Evolutionary conservation across 2,329 filamentous ascomycete species (phyloP).

Genomic region (Ceratocystis ficicola): DNA sequence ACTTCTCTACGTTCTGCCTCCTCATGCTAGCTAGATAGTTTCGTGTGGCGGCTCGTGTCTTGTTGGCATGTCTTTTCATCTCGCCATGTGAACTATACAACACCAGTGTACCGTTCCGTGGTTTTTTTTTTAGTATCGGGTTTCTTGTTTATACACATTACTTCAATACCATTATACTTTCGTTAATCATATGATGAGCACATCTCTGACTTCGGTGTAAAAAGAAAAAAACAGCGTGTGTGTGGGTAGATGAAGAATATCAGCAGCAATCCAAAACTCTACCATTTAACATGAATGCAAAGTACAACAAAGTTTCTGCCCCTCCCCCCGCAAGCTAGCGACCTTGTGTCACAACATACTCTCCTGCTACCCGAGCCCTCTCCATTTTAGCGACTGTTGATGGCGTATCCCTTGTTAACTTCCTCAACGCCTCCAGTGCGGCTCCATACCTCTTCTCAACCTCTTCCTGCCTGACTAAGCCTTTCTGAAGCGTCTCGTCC

Average conservation of each 20-base stretch:
- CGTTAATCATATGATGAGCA: not conserved
- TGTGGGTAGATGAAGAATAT: not conserved
- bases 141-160: not conserved
- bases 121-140: not conserved
- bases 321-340: slow-evolving; percentile 13
- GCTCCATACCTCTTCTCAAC: slow-evolving; percentile 37
- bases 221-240: not conserved
- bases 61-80: not conserved
- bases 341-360: slow-evolving; percentile 40
- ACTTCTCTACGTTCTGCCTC: not conserved
- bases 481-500: slow-evolving; percentile 28
- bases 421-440: slow-evolving; percentile 40
- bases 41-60: not conserved
- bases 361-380: slow-evolving; percentile 47
- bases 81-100: not conserved
- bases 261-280: not conserved
- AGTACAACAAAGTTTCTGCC: not conserved
- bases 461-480: slow-evolving; percentile 34
- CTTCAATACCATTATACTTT: not conserved
- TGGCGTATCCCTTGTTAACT: slow-evolving; percentile 49
- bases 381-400: slow-evolving; percentile 53
- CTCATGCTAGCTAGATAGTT: not conserved
- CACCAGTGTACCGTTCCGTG: not conserved
- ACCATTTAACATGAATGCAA: not conserved
- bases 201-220: not conserved